A percentile compares a stretch with the other conserved stretches of the same genome.
Evolutionary conservation across 768 basidiomycete genomes (phyloP).

Genomic region (Heimioporus sp.): DNA sequence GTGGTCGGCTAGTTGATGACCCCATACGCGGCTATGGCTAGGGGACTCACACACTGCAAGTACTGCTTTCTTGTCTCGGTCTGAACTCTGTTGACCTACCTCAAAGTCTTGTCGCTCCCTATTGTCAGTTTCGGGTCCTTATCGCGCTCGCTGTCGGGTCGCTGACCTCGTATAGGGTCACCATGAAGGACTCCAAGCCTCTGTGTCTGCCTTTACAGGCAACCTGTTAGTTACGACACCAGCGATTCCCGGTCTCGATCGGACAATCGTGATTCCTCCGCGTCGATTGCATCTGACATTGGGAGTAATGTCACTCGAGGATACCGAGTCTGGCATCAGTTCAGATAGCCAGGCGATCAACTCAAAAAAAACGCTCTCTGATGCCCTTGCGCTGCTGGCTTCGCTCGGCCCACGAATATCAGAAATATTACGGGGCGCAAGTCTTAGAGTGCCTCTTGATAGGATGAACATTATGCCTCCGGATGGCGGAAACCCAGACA

Average conservation of each 20-base stretch:
- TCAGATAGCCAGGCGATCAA: neutral
- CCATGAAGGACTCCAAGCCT: constrained; percentile 37
- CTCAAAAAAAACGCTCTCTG: constrained; percentile 32
- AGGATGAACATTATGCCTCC: constrained; percentile 50
- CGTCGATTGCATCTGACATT: constrained; percentile 70
- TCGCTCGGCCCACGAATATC: constrained; percentile 39
- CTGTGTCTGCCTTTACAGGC: constrained; percentile 37
- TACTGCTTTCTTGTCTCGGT: neutral
- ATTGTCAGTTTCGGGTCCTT: constrained; percentile 32
- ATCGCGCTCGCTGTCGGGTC: constrained; percentile 10
- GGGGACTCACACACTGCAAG: constrained; percentile 29
- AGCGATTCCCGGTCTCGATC: constrained; percentile 53
- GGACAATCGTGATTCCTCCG: constrained; percentile 52
- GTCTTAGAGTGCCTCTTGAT: constrained; percentile 42
- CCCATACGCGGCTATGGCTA: constrained; percentile 7
- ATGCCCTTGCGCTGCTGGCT: constrained; percentile 43
- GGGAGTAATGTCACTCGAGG: constrained; percentile 64
- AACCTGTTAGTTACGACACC: constrained; percentile 18
- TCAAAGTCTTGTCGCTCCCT: constrained; percentile 31
- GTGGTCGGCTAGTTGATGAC: too few species aligned
- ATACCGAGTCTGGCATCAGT: neutral
- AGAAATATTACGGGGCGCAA: constrained; percentile 34
- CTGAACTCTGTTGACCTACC: constrained; percentile 2
- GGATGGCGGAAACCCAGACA: constrained; percentile 31
- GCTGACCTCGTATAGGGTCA: constrained; percentile 33